Evolutionary conservation across 352 stramenopile genomes (phyloP), one percentile per base, ranked within the genome.

Genomic region (Globisporangium okanoganense): DNA sequence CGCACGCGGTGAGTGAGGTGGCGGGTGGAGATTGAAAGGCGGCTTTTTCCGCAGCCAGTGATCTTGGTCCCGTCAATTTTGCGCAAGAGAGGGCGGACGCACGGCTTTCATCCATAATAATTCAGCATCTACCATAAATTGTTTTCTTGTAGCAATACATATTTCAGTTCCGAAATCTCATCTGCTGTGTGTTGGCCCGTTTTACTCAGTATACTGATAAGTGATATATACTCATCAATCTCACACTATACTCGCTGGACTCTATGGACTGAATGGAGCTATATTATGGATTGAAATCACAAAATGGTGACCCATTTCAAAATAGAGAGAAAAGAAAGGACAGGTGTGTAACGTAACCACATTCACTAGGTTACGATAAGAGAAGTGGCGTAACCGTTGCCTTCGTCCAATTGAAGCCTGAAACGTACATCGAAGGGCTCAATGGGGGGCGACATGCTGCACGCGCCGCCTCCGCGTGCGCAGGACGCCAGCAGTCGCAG

Each of bases 11-110:
- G 47, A 6, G 27, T 40, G 48, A 54, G 3, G 31, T 54, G 48
- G 48, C 38, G 33, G 33, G 33, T 14, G 36, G 36, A 43, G 18
- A 45, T 22, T 45, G 40, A 45, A 20, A 45, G 36, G 36, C 16
- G 48, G 48, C 48, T 55, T 55, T 54, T 55, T 27, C 27, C 48
- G 48, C 48, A 55, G 25, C 48, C 31, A 40, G 25, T 27, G 20
- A 55, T 55, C 48, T 53, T 40, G 47, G 31, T 55, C 48, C 48
- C 27, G 48, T 27, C 48, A 53, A 53, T 36, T 38, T 35, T 3
- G 5, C 22, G 48, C 20, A 10, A 51, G 14, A 35, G 12, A 36
- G 16, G 40, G 36, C 14, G 5, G 36, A n/a, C 36, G 36, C 8
- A 9, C 13, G 2, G 14, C 13, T 18, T 43, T n/a, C 8, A 43